phyloP scores from a whole-genome alignment of 2,329 filamentous ascomycete species.

The Ceratocystis diversiconidia region DNA sequence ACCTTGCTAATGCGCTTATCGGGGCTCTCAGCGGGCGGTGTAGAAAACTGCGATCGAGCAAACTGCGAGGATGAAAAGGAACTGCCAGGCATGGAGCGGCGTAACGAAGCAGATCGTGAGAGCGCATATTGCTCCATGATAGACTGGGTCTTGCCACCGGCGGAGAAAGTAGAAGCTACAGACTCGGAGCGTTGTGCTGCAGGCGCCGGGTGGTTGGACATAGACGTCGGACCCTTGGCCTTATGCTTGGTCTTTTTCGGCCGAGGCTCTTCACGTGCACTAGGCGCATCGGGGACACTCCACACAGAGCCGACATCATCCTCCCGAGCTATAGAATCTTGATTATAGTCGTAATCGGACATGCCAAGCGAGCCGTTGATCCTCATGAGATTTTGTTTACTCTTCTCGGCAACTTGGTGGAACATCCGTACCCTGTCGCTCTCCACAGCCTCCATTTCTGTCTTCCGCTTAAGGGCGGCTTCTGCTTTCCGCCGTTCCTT shows the following conservation, averaged over 20 bases:
- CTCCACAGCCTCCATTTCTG: slow-evolving; percentile 14
- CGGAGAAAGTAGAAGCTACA: slow-evolving; percentile 15
- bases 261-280: background rate
- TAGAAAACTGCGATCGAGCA: slow-evolving; percentile 16
- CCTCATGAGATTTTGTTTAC: slow-evolving; percentile 26
- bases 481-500: slow-evolving; percentile 26
- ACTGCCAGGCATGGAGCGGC: slow-evolving; percentile 20
- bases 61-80: slow-evolving; percentile 17
- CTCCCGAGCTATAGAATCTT: slow-evolving; percentile 25
- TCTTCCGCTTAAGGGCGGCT: slow-evolving; percentile 7
- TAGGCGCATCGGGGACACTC: slow-evolving; percentile 16
- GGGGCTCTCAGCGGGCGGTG: slow-evolving; percentile 7
- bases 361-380: slow-evolving; percentile 23
- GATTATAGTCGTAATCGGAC: slow-evolving; percentile 19
- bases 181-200: slow-evolving; percentile 10
- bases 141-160: slow-evolving; percentile 17
- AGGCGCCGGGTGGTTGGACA: slow-evolving; percentile 12
- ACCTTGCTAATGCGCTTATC: slow-evolving; percentile 26
- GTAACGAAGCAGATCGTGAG: slow-evolving; percentile 12
- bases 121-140: slow-evolving; percentile 16
- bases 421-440: slow-evolving; percentile 13
- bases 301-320: slow-evolving; percentile 18
- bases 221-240: background rate
- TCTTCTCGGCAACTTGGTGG: slow-evolving; percentile 15
- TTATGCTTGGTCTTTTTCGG: slow-evolving; percentile 13